These are phyloP conservation scores for Groenewaldozyma sp. DNA, from an alignment of 1,139 yeast species.

Conservation along the genomic window DNA sequence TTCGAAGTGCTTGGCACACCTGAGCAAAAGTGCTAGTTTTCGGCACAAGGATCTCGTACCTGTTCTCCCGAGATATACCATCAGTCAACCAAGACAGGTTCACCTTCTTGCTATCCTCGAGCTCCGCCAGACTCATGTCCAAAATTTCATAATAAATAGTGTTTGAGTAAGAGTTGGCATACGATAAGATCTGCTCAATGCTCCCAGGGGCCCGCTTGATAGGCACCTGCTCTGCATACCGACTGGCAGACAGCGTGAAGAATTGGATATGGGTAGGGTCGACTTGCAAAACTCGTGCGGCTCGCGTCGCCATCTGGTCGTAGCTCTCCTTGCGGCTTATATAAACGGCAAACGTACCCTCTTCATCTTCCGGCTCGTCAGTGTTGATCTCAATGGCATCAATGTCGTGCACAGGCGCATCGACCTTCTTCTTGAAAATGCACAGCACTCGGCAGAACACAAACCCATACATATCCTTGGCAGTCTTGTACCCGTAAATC, in stretches of 20 bases:
- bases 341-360: slow-evolving; percentile 51
- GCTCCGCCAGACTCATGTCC: slow-evolving; percentile 62
- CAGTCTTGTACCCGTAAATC: slow-evolving; percentile 25
- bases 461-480: slow-evolving; percentile 51
- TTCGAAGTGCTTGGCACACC: slow-evolving; percentile 47
- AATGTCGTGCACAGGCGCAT: slow-evolving; percentile 18
- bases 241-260: slow-evolving; percentile 29
- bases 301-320: slow-evolving; percentile 47
- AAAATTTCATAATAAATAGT: slow-evolving; percentile 56
- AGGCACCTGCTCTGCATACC: slow-evolving; percentile 31
- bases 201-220: slow-evolving; percentile 20
- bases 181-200: slow-evolving; percentile 36
- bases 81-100: slow-evolving; percentile 32
- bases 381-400: slow-evolving; percentile 9
- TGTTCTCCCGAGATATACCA: slow-evolving; percentile 41
- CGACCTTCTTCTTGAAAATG: slow-evolving; percentile 47
- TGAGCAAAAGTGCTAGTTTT: slow-evolving; percentile 49
- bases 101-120: slow-evolving; percentile 64
- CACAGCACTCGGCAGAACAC: slow-evolving; percentile 61
- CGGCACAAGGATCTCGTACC: slow-evolving; percentile 61
- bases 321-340: slow-evolving; percentile 53
- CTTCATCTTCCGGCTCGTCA: slow-evolving; percentile 36
- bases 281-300: slow-evolving; percentile 45
- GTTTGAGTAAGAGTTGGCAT: slow-evolving; percentile 27
- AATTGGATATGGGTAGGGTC: slow-evolving; percentile 60